Conservation (phyloP, 352 stramenopile genomes). For the Phytophthora sojae region DNA sequence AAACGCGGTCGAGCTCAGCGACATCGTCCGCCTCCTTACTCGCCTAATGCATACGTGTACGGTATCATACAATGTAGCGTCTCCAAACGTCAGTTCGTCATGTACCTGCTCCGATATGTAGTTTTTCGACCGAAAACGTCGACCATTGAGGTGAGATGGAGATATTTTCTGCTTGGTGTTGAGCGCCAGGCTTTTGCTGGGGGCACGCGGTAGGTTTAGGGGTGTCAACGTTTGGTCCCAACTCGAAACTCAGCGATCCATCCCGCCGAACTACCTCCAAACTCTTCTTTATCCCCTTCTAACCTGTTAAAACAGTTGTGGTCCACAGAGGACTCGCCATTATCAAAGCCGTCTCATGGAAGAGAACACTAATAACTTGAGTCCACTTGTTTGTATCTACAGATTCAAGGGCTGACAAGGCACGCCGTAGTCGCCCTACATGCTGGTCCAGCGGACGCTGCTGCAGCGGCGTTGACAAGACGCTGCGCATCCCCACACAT, state of each 20-base stretch:
- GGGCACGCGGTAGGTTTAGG: not conserved
- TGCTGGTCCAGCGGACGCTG: no score
- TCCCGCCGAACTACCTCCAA: not conserved
- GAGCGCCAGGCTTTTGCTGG: no score
- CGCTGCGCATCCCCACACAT: no score
- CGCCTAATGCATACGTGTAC: not conserved
- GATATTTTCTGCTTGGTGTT: not conserved
- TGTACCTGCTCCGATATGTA: not conserved
- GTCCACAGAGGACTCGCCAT: not conserved
- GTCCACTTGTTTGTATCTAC: no score
- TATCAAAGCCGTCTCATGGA: no score
- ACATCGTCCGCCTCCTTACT: not conserved
- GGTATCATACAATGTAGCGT: not conserved
- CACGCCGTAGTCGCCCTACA: no score
- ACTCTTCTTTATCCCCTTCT: not conserved
- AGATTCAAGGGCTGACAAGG: no score
- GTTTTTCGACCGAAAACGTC: not conserved
- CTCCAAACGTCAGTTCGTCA: not conserved
- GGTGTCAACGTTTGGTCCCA: no score
- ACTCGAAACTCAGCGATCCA: no score
- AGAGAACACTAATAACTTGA: no score
- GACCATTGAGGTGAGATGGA: not conserved
- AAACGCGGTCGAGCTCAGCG: not conserved
- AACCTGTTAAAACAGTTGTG: not conserved
- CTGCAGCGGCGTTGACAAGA: no score